A percentile compares a stretch with the other conserved stretches of the same genome.
These are phyloP conservation scores for Boletus coccyginus DNA, from an alignment of 768 basidiomycete genomes.

Conservation along the genomic window DNA sequence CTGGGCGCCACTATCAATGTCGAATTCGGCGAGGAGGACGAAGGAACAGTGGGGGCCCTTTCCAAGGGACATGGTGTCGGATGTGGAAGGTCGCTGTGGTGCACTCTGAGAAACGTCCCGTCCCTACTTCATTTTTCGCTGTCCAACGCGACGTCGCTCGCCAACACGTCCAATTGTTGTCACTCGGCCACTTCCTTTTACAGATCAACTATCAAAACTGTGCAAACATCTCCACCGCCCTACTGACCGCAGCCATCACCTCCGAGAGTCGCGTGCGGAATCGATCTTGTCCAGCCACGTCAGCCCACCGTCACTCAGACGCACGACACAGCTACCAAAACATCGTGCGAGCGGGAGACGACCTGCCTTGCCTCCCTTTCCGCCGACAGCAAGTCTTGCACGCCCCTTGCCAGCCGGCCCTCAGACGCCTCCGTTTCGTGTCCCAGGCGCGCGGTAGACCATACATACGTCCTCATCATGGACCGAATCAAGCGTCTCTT, in stretches of 20 bases:
- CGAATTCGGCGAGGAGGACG: constrained; percentile 96
- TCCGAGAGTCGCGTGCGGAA: constrained; percentile 22
- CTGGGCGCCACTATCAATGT: constrained; percentile 92
- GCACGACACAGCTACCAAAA: constrained; percentile 23
- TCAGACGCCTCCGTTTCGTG: constrained; percentile 18
- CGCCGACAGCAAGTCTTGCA: constrained; percentile 18
- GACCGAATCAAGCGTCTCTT: constrained; percentile 17
- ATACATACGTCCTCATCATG: constrained; percentile 18
- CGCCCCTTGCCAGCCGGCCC: constrained; percentile 5
- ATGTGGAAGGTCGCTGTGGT: background rate
- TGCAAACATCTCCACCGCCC: constrained; percentile 25
- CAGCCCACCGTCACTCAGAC: constrained; percentile 9
- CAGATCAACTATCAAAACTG: constrained; percentile 13
- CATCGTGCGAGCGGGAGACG: constrained; percentile 18
- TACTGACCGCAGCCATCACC: constrained; percentile 26
- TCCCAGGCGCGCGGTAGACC: constrained; percentile 26
- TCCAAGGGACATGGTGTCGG: constrained; percentile 47
- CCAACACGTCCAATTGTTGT: constrained; percentile 13
- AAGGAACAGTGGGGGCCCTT: constrained; percentile 83
- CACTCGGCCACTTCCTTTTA: constrained; percentile 28
- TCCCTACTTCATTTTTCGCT: background rate
- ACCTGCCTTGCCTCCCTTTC: constrained; percentile 36
- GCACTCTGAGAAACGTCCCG: constrained; percentile 7
- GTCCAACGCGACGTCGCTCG: constrained; percentile 12
- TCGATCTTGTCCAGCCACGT: constrained; percentile 20